These are phyloP conservation scores for Capronia coronata DNA, from an alignment of 2,329 filamentous ascomycete species.

Conservation along the genomic window DNA sequence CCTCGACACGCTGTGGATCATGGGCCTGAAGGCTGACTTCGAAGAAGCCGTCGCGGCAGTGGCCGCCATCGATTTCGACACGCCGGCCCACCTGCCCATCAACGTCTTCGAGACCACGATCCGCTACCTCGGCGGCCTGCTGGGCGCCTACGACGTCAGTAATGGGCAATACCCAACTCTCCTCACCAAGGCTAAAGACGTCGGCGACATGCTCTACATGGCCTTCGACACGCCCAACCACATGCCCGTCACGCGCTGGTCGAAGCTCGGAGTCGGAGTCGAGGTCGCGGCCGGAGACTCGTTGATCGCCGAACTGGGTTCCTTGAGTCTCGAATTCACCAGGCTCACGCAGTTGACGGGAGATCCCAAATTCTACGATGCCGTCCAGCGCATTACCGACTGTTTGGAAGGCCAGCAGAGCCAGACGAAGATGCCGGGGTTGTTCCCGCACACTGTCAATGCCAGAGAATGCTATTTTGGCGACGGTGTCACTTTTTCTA, in stretches of 20 bases:
- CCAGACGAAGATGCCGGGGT: constrained; percentile 52
- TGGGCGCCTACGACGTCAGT: constrained; percentile 34
- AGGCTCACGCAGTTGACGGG: constrained; percentile 58
- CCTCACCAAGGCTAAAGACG: constrained; percentile 36
- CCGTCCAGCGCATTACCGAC: constrained; percentile 52
- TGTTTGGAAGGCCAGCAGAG: constrained; percentile 51
- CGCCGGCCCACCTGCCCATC: constrained; percentile 35
- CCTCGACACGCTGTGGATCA: constrained; percentile 65
- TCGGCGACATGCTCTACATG: constrained; percentile 41
- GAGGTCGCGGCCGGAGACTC: constrained; percentile 29
- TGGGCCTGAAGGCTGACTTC: constrained; percentile 61
- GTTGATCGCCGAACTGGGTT: constrained; percentile 49
- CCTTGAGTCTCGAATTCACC: constrained; percentile 57
- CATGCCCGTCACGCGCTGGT: constrained; percentile 58
- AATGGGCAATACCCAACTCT: constrained; percentile 46
- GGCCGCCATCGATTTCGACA: constrained; percentile 56
- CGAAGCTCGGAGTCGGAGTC: constrained; percentile 31
- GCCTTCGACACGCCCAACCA: constrained; percentile 48
- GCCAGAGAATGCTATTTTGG: constrained; percentile 38
- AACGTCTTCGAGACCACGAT: constrained; percentile 40
- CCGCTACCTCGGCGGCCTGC: constrained; percentile 36
- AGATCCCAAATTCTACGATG: constrained; percentile 57
- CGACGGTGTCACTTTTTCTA: constrained; percentile 39
- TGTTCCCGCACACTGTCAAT: constrained; percentile 55
- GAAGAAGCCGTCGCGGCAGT: constrained; percentile 55